Evolutionary conservation across 768 basidiomycete species (phyloP).

Genomic region (Suillus subaureus): DNA sequence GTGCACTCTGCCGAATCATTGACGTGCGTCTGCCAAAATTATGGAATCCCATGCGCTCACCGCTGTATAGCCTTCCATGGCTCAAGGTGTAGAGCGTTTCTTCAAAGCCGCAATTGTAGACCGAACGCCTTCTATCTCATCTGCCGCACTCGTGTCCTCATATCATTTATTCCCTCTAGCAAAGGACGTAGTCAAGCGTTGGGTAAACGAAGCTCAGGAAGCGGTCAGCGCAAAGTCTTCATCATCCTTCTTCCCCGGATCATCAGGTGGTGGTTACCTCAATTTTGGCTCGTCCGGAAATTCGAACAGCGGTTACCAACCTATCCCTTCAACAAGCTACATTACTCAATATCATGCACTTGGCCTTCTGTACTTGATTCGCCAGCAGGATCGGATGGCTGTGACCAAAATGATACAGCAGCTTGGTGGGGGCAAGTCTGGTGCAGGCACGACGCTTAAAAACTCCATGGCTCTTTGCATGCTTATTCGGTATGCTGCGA

Average conservation of each 20-base stretch:
- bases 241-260: conserved; percentile 63
- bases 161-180: conserved; percentile 95
- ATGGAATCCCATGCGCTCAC: conserved; percentile 43
- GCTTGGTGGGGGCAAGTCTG: conserved; percentile 85
- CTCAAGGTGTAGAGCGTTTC: conserved; percentile 97
- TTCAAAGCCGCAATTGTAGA: conserved; percentile 99
- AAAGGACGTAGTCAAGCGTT: conserved; percentile 95
- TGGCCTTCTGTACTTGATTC: conserved; percentile 90
- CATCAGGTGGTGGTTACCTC: conserved; percentile 59
- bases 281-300: conserved; percentile 64
- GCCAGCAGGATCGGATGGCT: conserved; percentile 98
- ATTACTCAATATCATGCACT: conserved; percentile 98
- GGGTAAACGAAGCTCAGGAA: conserved; percentile 99
- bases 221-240: conserved; percentile 89
- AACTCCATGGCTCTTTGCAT: conserved; percentile 98
- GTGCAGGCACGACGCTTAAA: conserved; percentile 81
- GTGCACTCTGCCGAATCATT: conserved; percentile 94
- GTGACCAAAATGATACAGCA: conserved; percentile 99
- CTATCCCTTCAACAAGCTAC: conserved; percentile 85
- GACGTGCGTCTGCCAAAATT: conserved; percentile 65
- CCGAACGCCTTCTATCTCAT: conserved; percentile 92
- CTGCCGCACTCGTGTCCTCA: conserved; percentile 94
- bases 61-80: conserved; percentile 85
- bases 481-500: conserved; percentile 97
- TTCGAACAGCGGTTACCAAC: conserved; percentile 65